Base-by-base conservation (phyloP, 306 rosid genomes). In the Corylus heterophylla region DNA sequence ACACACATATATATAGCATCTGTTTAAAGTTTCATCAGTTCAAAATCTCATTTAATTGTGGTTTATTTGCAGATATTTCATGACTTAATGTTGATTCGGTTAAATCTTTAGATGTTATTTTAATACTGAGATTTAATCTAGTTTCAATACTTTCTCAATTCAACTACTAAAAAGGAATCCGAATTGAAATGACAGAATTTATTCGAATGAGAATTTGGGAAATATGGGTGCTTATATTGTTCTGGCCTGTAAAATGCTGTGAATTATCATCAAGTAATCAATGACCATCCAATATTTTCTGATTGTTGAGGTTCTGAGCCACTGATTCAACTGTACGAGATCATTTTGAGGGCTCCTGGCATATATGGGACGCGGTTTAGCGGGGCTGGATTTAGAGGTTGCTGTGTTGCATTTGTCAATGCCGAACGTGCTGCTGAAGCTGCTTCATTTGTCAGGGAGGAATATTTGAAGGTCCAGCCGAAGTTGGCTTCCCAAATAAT, bases 351-450 rank as follows among this genome's bases (percentile, higher is more conserved):
- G 76, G 91, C 98, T 64, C 97, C 96, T 11, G 98, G 98, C 39
- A 92, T 92, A 12, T 86, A 81, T 75, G 99, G 98, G 77, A 93
- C 98, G 51, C 92, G 98, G 76, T 93, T 95, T 80, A 93, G 98
- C 44, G 99, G 99, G 20, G 99, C 99, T 37, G 98, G 99, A 69
- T 95, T 95, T 71, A 85, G 98, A 87, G 99, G 99, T 5, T 95
- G 98, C 76, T 95, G 99, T 54, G 62, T 95, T 45, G 99, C 96
- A 61, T 68, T 95, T n/a, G 98, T 95, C 39, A 92, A 95, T 69
- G 88, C 90, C 20, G 73, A 85, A 25, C 81, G 39, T 74, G 98
- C 93, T 4, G 69, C 69, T 8, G 93, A 90, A 90, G 99, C 99
- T 20, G 93, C 91, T 63, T 78, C 92, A 45, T 93, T 81, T 83